These are phyloP conservation scores for Cicer bijugum DNA, from an alignment of 306 rosid genomes.

Conservation along the genomic window DNA sequence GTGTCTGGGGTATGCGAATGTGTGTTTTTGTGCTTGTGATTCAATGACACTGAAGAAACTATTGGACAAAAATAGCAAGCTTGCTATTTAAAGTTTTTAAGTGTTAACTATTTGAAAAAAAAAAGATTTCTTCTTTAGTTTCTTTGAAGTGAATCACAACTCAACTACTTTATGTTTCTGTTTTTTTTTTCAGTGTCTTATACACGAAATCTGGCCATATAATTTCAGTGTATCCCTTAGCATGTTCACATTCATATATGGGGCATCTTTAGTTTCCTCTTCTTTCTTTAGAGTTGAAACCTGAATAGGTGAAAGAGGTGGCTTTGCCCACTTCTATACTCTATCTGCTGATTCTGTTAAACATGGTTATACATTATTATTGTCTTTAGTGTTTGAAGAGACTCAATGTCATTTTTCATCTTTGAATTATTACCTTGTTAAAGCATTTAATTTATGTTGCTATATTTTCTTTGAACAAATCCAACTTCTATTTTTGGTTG, in stretches of 20 bases:
- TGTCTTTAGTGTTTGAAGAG: not conserved
- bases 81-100: not conserved
- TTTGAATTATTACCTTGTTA: constrained; percentile 8
- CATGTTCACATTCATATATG: not conserved
- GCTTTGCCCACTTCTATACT: not conserved
- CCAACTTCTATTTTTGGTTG: constrained; percentile 13
- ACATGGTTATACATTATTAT: not conserved
- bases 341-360: constrained; percentile 5
- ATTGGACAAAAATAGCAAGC: not conserved
- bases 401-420: constrained; percentile 14
- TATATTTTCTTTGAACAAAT: constrained; percentile 13
- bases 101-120: not conserved
- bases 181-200: not conserved
- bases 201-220: not conserved
- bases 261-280: not conserved
- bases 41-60: constrained; percentile 4
- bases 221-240: not conserved
- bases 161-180: not conserved
- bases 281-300: not conserved
- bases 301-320: not conserved
- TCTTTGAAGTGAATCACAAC: no score
- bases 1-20: constrained; percentile 1
- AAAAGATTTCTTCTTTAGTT: not conserved
- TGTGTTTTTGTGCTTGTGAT: not conserved
- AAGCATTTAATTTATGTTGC: constrained; percentile 8